Evolutionary conservation across 2,329 filamentous ascomycete species (phyloP).

Genomic region (Cytospora chrysosperma): DNA sequence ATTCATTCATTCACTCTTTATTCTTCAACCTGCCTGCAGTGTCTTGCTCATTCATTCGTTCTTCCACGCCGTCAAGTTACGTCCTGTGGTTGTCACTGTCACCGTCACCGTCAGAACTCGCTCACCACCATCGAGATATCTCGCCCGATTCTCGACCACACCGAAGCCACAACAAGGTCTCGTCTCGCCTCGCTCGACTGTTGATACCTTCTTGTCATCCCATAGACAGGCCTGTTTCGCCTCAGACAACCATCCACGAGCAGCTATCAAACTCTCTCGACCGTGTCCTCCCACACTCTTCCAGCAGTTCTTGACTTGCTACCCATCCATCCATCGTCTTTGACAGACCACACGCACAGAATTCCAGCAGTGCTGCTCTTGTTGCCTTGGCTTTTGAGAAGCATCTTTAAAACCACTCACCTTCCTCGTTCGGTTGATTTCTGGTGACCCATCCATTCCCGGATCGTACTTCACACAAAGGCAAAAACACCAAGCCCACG

Average conservation of each 20-base stretch:
- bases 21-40: conserved; percentile 3
- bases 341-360: conserved; percentile 29
- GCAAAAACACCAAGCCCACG: neutral
- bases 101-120: neutral
- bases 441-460: conserved; percentile 4
- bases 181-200: conserved; percentile 11
- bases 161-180: conserved; percentile 16
- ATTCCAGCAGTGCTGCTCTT: conserved; percentile 32
- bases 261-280: neutral
- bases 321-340: conserved; percentile 25
- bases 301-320: no score
- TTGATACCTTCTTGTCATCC: conserved; percentile 28
- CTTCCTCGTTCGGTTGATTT: conserved; percentile 11
- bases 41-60: conserved; percentile 2
- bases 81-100: neutral
- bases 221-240: conserved; percentile 23
- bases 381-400: conserved; percentile 31
- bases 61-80: neutral
- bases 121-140: conserved; percentile 1
- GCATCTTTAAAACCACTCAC: conserved; percentile 17
- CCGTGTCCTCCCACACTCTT: conserved; percentile 3
- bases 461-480: neutral
- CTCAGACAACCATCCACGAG: conserved; percentile 21
- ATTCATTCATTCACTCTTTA: conserved; percentile 22
- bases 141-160: conserved; percentile 3